These are phyloP conservation scores for Sporopachydermia quercuum DNA, from an alignment of 805 yeast genomes.

Conservation along the genomic window DNA sequence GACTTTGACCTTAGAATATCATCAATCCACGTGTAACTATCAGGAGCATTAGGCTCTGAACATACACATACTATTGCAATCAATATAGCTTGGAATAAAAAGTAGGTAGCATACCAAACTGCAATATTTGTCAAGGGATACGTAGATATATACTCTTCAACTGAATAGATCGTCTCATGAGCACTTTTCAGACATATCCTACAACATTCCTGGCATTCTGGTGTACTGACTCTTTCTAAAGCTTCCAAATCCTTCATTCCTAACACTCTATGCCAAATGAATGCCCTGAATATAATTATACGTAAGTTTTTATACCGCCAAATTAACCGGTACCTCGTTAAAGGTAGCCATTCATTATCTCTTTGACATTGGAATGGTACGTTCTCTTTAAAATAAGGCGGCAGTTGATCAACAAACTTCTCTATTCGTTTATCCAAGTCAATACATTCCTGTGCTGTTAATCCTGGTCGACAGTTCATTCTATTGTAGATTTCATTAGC, in stretches of 20 bases:
- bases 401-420: constrained; percentile 27
- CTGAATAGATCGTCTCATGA: constrained; percentile 35
- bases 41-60: constrained; percentile 33
- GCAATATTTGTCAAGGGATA: constrained; percentile 28
- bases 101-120: constrained; percentile 52
- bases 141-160: constrained; percentile 16
- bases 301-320: constrained; percentile 49
- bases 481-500: constrained; percentile 35
- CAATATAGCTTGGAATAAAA: constrained; percentile 45
- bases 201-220: constrained; percentile 34
- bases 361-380: constrained; percentile 17
- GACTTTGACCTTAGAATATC: constrained; percentile 29
- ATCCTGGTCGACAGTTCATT: constrained; percentile 30
- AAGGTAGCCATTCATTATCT: constrained; percentile 36
- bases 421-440: constrained; percentile 28
- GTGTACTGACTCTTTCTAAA: constrained; percentile 20
- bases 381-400: constrained; percentile 32
- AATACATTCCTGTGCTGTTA: constrained; percentile 35
- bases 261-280: constrained; percentile 37
- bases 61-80: constrained; percentile 41
- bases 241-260: constrained; percentile 22
- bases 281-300: constrained; percentile 38
- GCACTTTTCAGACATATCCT: constrained; percentile 36
- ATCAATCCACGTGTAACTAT: constrained; percentile 27
- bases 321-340: constrained; percentile 34